phyloP scores from a whole-genome alignment of 257 asterid species.

The Solanum phureja region DNA sequence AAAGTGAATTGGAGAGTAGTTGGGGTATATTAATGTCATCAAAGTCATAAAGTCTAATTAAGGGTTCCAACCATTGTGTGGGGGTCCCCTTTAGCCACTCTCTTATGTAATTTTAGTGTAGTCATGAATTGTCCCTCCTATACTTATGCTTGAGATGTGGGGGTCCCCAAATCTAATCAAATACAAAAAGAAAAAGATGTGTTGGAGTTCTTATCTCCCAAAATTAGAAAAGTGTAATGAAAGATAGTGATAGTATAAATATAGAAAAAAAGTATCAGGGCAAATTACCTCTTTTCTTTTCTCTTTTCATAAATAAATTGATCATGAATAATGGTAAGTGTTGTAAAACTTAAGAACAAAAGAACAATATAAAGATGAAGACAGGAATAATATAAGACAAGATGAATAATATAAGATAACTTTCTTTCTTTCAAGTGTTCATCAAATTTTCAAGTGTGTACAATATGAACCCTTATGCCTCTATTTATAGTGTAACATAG shows the following conservation, averaged over 20 bases:
- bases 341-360: not conserved
- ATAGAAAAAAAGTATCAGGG: not conserved
- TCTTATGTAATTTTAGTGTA: not conserved
- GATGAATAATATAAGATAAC: too few species aligned
- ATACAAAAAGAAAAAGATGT: not conserved
- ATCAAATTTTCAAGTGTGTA: too few species aligned
- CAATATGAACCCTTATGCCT: too few species aligned
- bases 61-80: constrained; percentile 12
- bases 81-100: not conserved
- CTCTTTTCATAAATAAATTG: not conserved
- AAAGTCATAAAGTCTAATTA: not conserved
- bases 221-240: not conserved
- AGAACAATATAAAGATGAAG: too few species aligned
- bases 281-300: not conserved
- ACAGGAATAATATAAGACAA: too few species aligned
- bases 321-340: not conserved
- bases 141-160: not conserved
- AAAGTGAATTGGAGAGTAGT: not conserved
- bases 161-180: not conserved
- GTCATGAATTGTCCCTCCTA: not conserved
- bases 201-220: not conserved
- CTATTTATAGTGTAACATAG: too few species aligned
- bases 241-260: not conserved
- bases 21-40: not conserved
- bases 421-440: too few species aligned